Evolutionary conservation across 2,329 filamentous ascomycete species (phyloP), one percentile per base, ranked within the genome.

Genomic region (Fusarium dlaminii): DNA sequence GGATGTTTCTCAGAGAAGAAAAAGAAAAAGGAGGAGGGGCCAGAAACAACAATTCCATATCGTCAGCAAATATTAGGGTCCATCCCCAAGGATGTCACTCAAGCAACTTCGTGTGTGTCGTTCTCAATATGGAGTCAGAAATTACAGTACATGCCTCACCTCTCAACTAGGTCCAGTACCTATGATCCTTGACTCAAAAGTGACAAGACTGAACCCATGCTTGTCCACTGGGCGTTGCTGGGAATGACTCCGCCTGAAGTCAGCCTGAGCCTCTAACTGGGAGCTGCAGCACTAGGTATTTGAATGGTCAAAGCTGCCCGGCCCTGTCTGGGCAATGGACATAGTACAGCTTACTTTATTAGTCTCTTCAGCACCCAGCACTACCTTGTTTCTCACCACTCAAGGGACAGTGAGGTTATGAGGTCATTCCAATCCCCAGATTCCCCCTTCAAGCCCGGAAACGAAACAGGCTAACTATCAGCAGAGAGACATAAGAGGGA

Each of bases 351-450:
- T 55, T 60, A 66, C 56, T 42, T 32, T 24, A 32, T 32, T 18
- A 32, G 46, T 32, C 29, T 51, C 12, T 58, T 36, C 62, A 61
- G 42, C 63, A 54, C 20, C 17, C 8, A 57, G 40, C 49, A 62
- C 54, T 51, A 61, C 55, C 60, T 43, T 60, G 56, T 66, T 70
- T 63, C 70, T 73, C 58, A 60, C 70, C 49, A 55, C 43, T 61
- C 42, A 32, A 51, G 37, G 22, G 27, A 71, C 45, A 37, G 49
- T 55, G 62, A 69, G 59, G 55, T 63, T 58, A 67, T 74, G 71
- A 74, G 72, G 72, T 74, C 72, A 74, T 67, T 72, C 71, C 57
- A 68, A 63, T 74, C 71, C 71, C 71, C 67, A 64, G 71, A 48
- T 74, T 74, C 37, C 54, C 58, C 68, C 48, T 54, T 70, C 52